A percentile compares a stretch with the other conserved stretches of the same genome.
phyloP scores from a whole-genome alignment of 345 rosid genomes.

The Moricandia moricandioides region DNA sequence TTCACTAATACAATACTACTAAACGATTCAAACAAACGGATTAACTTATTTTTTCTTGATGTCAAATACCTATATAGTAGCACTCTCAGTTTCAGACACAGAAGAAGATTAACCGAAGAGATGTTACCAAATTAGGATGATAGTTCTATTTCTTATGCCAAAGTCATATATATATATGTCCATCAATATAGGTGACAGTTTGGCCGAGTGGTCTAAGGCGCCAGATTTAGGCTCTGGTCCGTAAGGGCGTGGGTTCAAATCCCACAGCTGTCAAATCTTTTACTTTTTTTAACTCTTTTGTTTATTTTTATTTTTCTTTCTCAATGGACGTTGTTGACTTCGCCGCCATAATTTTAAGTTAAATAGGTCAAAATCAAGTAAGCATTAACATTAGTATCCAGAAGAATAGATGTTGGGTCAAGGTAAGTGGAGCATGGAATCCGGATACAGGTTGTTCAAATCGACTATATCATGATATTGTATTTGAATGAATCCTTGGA shows the following conservation, averaged over 20 bases:
- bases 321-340: background rate
- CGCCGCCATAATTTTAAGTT: background rate
- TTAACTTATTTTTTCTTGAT: too few species aligned
- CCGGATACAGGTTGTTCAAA: background rate
- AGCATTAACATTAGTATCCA: background rate
- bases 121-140: too few species aligned
- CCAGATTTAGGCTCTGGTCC: slow-evolving; percentile 99
- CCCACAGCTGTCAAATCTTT: background rate
- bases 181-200: too few species aligned
- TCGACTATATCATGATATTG: background rate
- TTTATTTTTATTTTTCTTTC: background rate
- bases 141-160: too few species aligned
- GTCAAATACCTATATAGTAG: too few species aligned
- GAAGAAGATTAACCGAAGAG: too few species aligned
- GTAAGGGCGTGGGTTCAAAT: slow-evolving; percentile 22
- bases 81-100: too few species aligned
- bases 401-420: background rate
- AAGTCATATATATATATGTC: too few species aligned
- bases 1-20: too few species aligned
- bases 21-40: too few species aligned
- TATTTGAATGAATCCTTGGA: background rate
- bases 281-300: background rate
- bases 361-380: background rate
- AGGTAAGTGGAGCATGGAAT: background rate
- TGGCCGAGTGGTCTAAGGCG: slow-evolving; percentile 99